Base-by-base conservation (phyloP, 2,329 filamentous ascomycete species). In the Clonostachys sp. region DNA sequence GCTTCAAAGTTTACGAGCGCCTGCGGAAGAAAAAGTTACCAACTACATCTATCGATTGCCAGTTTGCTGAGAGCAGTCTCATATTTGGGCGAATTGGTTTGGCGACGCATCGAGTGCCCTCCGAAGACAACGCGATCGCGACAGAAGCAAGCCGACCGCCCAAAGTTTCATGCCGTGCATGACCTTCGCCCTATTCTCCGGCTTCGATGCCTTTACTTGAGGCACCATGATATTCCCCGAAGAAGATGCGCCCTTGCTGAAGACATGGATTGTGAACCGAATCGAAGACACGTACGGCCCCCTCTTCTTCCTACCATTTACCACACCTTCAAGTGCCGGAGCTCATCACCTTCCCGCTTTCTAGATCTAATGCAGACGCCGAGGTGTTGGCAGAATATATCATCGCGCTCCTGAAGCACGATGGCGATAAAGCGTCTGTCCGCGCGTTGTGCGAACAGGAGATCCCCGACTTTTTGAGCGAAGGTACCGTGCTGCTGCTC, bases 351-450 rank as follows among this genome's bases (percentile, higher is more conserved):
- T 16, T 38, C 35, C 24, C 24, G 24, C 44, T 49, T n/a, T 43
- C 30, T 52, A 89, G 87, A 46, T 89, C 86, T 30, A 87, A 91
- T 58, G 87, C 87, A 45, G 89, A 94, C 61, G 80, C 84, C 34
- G 88, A 91, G 58, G 87, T 92, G 6, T 81, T 94, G 4, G 88
- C 87, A 42, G 89, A 94, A 57, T 94, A 91, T 61, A 85, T 92
- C n/a, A 75, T 91, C 51, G 88, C 87, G 7, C 77, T 94, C 17
- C 70, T 92, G 42, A 80, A 81, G 52, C 83, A 87, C 51, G 86
- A 90, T 53, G 85, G 84, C 51, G 74, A 81, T 45, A 70, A 77
- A 39, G 74, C 76, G n/a, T 73, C 79, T 17, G 83, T 91, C 46
- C 79, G 82, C 58, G 71, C 77, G 56, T 78, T 86, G 45, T 90